A percentile compares a stretch with the other conserved stretches of the same genome.
Conservation (phyloP, 2,329 filamentous ascomycete genomes). For the Dothideomycetes sp. region DNA sequence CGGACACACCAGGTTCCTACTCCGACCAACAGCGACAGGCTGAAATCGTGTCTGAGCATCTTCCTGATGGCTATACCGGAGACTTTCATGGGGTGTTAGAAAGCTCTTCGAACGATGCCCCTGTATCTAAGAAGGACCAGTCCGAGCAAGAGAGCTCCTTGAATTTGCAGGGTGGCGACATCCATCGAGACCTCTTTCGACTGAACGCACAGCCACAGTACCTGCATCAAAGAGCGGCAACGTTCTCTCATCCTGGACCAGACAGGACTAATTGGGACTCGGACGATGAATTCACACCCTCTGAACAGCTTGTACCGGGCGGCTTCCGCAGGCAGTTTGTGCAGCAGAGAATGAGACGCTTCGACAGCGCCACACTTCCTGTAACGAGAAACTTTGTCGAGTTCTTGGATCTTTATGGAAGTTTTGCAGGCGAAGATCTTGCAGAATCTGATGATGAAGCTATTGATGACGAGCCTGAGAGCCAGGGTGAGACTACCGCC, state of each 20-base stretch:
- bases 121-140: constrained; percentile 7
- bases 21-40: constrained; percentile 5
- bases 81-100: constrained; percentile 7
- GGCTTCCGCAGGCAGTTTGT: constrained; percentile 45
- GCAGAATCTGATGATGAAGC: constrained; percentile 50
- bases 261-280: constrained; percentile 13
- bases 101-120: constrained; percentile 1
- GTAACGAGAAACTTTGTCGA: constrained; percentile 62
- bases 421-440: constrained; percentile 64
- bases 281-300: constrained; percentile 27
- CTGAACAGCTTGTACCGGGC: constrained; percentile 38
- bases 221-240: constrained; percentile 50
- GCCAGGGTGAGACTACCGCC: constrained; percentile 44
- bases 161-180: constrained; percentile 62
- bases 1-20: too few species aligned
- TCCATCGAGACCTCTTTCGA: constrained; percentile 68
- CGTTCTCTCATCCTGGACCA: constrained; percentile 45
- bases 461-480: constrained; percentile 40
- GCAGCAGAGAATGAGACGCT: constrained; percentile 25
- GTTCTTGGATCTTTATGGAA: constrained; percentile 65
- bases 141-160: constrained; percentile 50
- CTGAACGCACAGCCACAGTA: constrained; percentile 45
- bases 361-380: constrained; percentile 35
- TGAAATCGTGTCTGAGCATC: constrained; percentile 9
- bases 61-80: constrained; percentile 10